Conservation (phyloP, 805 yeast genomes). For the Lachancea meyersii region DNA sequence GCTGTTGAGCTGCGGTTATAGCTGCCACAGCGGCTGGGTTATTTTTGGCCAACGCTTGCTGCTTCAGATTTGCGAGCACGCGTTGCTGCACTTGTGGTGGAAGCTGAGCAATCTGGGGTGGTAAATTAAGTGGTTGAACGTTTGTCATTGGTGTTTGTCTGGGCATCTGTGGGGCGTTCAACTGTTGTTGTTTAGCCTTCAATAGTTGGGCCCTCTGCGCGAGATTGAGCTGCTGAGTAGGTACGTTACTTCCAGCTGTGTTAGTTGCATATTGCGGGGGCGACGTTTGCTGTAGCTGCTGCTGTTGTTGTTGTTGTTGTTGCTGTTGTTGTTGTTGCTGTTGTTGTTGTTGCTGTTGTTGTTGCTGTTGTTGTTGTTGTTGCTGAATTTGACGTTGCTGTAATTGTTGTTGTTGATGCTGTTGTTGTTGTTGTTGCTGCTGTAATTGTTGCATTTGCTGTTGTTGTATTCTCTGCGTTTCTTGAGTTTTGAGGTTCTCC, state of each 20-base stretch:
- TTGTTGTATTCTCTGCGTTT: conserved; percentile 6
- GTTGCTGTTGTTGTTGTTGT: conserved; percentile 8
- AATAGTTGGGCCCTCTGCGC: conserved; percentile 9
- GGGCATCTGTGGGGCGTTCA: conserved; percentile 12
- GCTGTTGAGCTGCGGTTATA: conserved; percentile 29
- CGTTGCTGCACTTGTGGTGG: conserved; percentile 31
- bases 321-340: conserved; percentile 5
- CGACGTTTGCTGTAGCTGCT: conserved; percentile 18
- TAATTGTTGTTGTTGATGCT: conserved; percentile 7
- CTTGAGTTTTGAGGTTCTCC: conserved; percentile 3
- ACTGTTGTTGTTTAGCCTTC: conserved; percentile 15
- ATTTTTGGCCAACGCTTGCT: conserved; percentile 30
- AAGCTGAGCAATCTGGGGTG: conserved; percentile 32
- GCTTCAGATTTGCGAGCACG: conserved; percentile 27
- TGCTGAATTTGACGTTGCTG: conserved; percentile 10
- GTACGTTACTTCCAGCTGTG: background rate
- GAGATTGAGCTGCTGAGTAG: conserved; percentile 6
- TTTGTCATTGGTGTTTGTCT: conserved; percentile 31
- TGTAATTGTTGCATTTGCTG: conserved; percentile 7
- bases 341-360: conserved; percentile 2
- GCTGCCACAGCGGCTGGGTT: conserved; percentile 37
- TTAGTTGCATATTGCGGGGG: conserved; percentile 20
- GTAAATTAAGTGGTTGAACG: conserved; percentile 35
- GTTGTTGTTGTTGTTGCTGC: conserved; percentile 4
- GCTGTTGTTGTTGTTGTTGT: conserved; percentile 6